Conservation (phyloP, 1,139 yeast species). For the Schwanniomyces etchellsii region DNA sequence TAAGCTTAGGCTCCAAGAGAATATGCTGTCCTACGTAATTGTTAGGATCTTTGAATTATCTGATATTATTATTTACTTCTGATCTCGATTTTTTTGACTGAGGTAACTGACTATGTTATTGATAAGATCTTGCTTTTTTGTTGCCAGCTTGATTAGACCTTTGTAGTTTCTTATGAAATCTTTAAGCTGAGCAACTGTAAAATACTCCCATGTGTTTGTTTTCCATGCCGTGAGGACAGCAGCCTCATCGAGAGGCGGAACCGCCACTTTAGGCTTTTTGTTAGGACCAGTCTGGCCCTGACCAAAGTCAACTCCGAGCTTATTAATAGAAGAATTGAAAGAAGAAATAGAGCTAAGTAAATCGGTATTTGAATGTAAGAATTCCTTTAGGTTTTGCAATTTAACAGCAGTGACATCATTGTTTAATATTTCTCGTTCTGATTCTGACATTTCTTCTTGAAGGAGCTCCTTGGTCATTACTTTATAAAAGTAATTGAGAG, state of each 20-base stretch:
- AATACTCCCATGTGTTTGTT: slow-evolving; percentile 23
- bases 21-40: too few species aligned
- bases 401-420: slow-evolving; percentile 14
- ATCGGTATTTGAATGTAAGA: slow-evolving; percentile 7
- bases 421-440: slow-evolving; percentile 13
- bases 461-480: slow-evolving; percentile 62
- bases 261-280: slow-evolving; percentile 15
- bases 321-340: slow-evolving; percentile 13
- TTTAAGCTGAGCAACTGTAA: slow-evolving; percentile 37
- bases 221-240: slow-evolving; percentile 38
- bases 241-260: slow-evolving; percentile 24
- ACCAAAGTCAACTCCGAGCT: slow-evolving; percentile 9
- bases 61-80: too few species aligned
- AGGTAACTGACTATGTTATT: slow-evolving; percentile 29
- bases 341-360: slow-evolving; percentile 9
- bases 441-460: slow-evolving; percentile 47
- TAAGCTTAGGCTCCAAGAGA: too few species aligned
- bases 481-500: slow-evolving; percentile 60
- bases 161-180: slow-evolving; percentile 29
- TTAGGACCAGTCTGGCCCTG: slow-evolving; percentile 6
- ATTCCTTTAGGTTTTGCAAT: slow-evolving; percentile 8
- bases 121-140: slow-evolving; percentile 38
- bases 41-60: too few species aligned
- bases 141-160: slow-evolving; percentile 26
- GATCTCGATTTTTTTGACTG: too few species aligned